Evolutionary conservation across 768 basidiomycete species (phyloP).

Genomic region (Pisolithus tinctorius): DNA sequence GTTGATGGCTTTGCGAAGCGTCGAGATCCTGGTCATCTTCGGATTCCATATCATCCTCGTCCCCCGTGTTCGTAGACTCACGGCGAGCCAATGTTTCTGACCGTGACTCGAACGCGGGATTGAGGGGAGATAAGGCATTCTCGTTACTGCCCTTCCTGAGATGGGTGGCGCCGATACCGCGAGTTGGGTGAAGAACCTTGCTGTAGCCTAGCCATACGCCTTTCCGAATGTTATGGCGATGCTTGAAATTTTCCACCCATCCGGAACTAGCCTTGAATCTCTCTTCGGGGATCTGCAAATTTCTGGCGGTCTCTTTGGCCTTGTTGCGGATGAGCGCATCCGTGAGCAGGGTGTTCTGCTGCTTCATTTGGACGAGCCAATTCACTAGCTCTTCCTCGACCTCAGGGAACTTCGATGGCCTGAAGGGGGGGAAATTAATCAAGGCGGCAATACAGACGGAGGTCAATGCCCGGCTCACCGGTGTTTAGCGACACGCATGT

Average conservation of each 20-base stretch:
- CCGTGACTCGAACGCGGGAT: slow-evolving; percentile 32
- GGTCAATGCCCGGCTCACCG: slow-evolving; percentile 36
- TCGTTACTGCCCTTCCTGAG: slow-evolving; percentile 32
- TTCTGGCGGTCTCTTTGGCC: slow-evolving; percentile 59
- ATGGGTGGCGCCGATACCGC: slow-evolving; percentile 24
- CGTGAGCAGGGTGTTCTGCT: slow-evolving; percentile 43
- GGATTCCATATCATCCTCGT: slow-evolving; percentile 33
- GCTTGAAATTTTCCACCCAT: slow-evolving; percentile 91
- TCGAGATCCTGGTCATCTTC: slow-evolving; percentile 28
- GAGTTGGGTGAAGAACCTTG: slow-evolving; percentile 26
- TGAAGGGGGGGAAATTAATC: slow-evolving; percentile 21
- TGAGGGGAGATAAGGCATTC: slow-evolving; percentile 33
- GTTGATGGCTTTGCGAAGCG: slow-evolving; percentile 18
- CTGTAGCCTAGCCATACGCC: slow-evolving; percentile 49
- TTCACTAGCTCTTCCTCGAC: slow-evolving; percentile 60
- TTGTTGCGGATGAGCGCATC: slow-evolving; percentile 59
- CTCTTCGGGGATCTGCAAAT: slow-evolving; percentile 52
- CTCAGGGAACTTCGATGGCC: slow-evolving; percentile 76
- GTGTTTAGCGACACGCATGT: slow-evolving; percentile 58
- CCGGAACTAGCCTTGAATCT: slow-evolving; percentile 89
- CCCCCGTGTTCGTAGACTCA: slow-evolving; percentile 21
- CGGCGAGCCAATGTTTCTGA: slow-evolving; percentile 23
- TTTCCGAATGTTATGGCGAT: slow-evolving; percentile 66
- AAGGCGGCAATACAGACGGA: slow-evolving; percentile 8
- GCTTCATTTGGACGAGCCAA: slow-evolving; percentile 53